These are phyloP conservation scores for Claviceps arundinis DNA, from an alignment of 2,329 filamentous ascomycete genomes.

Conservation along the genomic window DNA sequence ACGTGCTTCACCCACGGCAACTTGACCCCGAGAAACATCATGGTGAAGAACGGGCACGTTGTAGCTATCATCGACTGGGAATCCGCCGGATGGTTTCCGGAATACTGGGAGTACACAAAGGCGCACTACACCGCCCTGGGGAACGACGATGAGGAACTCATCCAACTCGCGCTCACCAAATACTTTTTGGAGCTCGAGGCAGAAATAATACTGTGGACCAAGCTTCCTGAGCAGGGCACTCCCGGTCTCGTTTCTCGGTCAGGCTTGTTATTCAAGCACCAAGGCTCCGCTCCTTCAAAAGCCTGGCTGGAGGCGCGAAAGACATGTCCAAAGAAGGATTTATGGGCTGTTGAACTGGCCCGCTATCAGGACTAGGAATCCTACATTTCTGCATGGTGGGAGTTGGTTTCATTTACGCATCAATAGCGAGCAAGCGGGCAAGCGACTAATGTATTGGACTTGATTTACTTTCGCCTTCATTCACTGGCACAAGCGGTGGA, in stretches of 20 bases:
- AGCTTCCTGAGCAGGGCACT: slow-evolving; percentile 10
- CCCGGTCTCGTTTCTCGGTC: not conserved
- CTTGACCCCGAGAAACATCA: slow-evolving; percentile 15
- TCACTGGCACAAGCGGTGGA: too few species aligned
- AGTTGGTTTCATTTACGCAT: not conserved
- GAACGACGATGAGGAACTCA: slow-evolving; percentile 8
- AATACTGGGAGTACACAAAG: slow-evolving; percentile 19
- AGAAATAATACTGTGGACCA: slow-evolving; percentile 12
- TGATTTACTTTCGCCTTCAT: too few species aligned
- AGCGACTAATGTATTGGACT: too few species aligned
- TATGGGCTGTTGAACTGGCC: slow-evolving; percentile 10
- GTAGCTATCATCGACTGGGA: slow-evolving; percentile 19
- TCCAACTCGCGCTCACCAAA: slow-evolving; percentile 10
- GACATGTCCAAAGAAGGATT: slow-evolving; percentile 8
- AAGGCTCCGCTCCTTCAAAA: slow-evolving; percentile 11
- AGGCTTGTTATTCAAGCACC: not conserved
- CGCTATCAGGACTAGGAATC: not conserved
- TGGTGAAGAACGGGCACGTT: slow-evolving; percentile 13
- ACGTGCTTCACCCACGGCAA: slow-evolving; percentile 16
- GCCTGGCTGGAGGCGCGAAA: slow-evolving; percentile 12
- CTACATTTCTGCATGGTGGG: not conserved
- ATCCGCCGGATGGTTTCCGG: slow-evolving; percentile 22
- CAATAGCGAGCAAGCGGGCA: too few species aligned
- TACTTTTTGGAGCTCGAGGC: slow-evolving; percentile 15
- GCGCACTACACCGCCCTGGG: slow-evolving; percentile 13